Evolutionary conservation across 495 filamentous ascomycete species (phyloP).

Genomic region (Trichoderma orchidacearum): DNA sequence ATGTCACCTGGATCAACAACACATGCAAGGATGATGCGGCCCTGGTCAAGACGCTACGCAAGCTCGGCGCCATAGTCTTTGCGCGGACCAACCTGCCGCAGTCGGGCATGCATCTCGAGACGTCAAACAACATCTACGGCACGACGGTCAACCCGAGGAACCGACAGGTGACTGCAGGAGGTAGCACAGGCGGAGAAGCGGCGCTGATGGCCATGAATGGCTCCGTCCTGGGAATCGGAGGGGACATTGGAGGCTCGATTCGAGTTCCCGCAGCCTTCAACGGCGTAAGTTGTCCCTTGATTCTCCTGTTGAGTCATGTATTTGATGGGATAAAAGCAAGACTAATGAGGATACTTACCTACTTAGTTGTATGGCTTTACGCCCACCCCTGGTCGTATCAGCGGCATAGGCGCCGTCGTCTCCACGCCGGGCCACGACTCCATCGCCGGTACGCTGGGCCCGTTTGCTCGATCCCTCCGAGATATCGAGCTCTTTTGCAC

Average conservation of each 20-base stretch:
- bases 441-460: not conserved
- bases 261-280: slow-evolving; percentile 49
- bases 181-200: slow-evolving; percentile 53
- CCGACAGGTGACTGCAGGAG: slow-evolving; percentile 41
- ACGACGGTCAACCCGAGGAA: slow-evolving; percentile 45
- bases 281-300: slow-evolving; percentile 41
- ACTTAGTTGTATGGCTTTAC: not conserved
- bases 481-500: slow-evolving; percentile 1
- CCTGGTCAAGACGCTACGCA: slow-evolving; percentile 30
- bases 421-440: not conserved
- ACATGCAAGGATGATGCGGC: slow-evolving; percentile 24
- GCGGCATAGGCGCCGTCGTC: not conserved
- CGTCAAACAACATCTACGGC: slow-evolving; percentile 16
- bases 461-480: not conserved
- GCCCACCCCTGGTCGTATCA: not conserved
- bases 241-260: slow-evolving; percentile 58
- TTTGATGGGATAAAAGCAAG: too few species aligned
- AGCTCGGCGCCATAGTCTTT: slow-evolving; percentile 35
- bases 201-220: slow-evolving; percentile 47
- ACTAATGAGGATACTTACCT: too few species aligned
- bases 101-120: slow-evolving; percentile 46
- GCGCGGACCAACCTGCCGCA: slow-evolving; percentile 44
- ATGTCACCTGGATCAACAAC: slow-evolving; percentile 29
- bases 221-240: slow-evolving; percentile 50
- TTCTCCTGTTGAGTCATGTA: too few species aligned